phyloP scores from a whole-genome alignment of 345 rosid species.

The Lepidium didymum region DNA sequence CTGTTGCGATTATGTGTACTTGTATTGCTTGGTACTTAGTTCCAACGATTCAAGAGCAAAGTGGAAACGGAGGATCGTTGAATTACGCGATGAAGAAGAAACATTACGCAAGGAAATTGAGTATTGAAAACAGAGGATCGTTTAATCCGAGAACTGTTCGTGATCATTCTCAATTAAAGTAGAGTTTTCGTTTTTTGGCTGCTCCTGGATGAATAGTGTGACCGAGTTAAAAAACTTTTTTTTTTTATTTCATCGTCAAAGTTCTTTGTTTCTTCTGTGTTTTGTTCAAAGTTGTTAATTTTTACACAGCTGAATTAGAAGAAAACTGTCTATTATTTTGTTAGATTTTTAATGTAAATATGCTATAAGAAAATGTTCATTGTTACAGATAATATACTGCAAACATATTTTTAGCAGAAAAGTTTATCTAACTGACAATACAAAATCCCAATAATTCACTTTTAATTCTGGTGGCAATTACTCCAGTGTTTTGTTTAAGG shows the following conservation, averaged over 20 bases:
- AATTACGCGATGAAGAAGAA: constrained; percentile 38
- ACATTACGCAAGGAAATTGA: constrained; percentile 32
- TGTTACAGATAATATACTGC: background rate
- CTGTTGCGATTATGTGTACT: constrained; percentile 47
- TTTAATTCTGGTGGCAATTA: background rate
- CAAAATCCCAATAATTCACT: background rate
- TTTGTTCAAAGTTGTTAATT: constrained; percentile 14
- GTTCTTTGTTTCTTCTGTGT: background rate
- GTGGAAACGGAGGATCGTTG: constrained; percentile 8
- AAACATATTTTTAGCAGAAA: background rate
- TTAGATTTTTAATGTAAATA: background rate
- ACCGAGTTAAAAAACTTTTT: background rate
- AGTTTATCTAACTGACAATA: background rate
- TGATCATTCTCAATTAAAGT: constrained; percentile 1
- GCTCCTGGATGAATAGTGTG: constrained; percentile 18
- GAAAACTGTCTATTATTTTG: background rate
- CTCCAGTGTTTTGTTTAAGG: background rate
- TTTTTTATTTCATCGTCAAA: background rate
- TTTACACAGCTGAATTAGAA: constrained; percentile 16
- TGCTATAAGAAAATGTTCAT: background rate
- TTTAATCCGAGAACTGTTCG: constrained; percentile 31
- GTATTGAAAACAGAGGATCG: constrained; percentile 25
- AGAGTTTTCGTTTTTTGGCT: constrained; percentile 16
- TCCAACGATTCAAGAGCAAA: constrained; percentile 36
- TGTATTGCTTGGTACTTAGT: constrained; percentile 62